A percentile compares a stretch with the other conserved stretches of the same genome.
Evolutionary conservation across 345 rosid genomes (phyloP).

Genomic region (Melaleuca alternifolia): DNA sequence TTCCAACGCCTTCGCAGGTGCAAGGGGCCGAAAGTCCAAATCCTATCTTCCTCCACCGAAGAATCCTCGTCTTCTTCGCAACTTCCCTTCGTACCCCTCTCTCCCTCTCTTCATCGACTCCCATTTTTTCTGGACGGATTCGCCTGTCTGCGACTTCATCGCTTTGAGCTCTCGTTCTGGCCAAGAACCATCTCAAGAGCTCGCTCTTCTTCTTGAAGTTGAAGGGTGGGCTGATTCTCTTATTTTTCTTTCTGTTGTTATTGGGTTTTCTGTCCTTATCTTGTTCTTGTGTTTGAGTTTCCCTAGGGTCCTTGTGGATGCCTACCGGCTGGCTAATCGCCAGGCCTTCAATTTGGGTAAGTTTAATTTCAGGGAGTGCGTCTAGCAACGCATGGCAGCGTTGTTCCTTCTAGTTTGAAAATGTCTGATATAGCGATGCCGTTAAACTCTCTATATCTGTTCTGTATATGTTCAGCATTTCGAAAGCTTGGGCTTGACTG

Average conservation of each 20-base stretch:
- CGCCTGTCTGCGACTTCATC: slow-evolving; percentile 15
- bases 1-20: not conserved
- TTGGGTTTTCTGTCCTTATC: not conserved
- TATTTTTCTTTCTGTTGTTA: not conserved
- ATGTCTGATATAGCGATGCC: not conserved
- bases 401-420: not conserved
- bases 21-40: not conserved
- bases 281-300: not conserved
- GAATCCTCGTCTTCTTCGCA: not conserved
- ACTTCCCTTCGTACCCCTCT: slow-evolving; percentile 11
- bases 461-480: slow-evolving; percentile 45
- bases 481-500: slow-evolving; percentile 93
- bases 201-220: slow-evolving; percentile 80
- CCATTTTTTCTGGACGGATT: slow-evolving; percentile 13
- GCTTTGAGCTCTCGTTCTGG: slow-evolving; percentile 25
- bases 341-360: slow-evolving; percentile 80
- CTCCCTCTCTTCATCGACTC: slow-evolving; percentile 11
- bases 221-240: slow-evolving; percentile 50
- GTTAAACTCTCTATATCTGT: not conserved
- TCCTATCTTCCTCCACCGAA: not conserved
- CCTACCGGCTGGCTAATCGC: slow-evolving; percentile 66
- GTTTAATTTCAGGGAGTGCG: not conserved
- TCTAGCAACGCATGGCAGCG: not conserved
- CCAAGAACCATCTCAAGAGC: slow-evolving; percentile 35
- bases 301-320: slow-evolving; percentile 76